phyloP scores from a whole-genome alignment of 768 basidiomycete species.

The Xanthoconium stramineum region DNA sequence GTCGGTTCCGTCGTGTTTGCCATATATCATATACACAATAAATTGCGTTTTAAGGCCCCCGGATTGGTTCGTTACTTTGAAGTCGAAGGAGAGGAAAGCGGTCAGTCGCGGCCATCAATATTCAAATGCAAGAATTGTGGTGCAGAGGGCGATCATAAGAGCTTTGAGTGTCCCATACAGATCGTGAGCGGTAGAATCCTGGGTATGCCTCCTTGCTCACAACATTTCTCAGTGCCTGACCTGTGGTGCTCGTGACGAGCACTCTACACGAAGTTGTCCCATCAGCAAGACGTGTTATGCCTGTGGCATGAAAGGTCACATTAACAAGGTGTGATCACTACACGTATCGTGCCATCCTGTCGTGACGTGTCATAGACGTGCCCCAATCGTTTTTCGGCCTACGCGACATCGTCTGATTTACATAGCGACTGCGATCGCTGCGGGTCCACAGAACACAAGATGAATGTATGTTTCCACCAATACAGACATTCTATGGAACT shows the following conservation, averaged over 20 bases:
- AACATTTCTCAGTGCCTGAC: conserved; percentile 58
- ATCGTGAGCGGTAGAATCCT: conserved; percentile 49
- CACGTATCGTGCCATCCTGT: background rate
- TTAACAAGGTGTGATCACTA: conserved; percentile 48
- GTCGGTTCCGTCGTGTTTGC: conserved; percentile 33
- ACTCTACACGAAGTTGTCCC: conserved; percentile 73
- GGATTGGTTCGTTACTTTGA: conserved; percentile 66
- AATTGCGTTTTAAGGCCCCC: conserved; percentile 37
- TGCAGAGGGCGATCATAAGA: conserved; percentile 66
- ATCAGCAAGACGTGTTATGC: conserved; percentile 77
- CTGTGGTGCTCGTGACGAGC: conserved; percentile 78
- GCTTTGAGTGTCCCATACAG: conserved; percentile 62
- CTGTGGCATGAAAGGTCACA: conserved; percentile 84
- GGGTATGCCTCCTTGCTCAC: background rate
- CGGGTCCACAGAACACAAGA: conserved; percentile 58
- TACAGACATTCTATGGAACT: background rate
- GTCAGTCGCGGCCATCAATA: conserved; percentile 39
- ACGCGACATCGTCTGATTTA: conserved; percentile 14
- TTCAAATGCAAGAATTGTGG: conserved; percentile 77
- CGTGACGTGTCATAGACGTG: conserved; percentile 48
- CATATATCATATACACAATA: background rate
- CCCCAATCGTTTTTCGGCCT: conserved; percentile 52
- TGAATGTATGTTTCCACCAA: conserved; percentile 46
- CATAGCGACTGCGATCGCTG: conserved; percentile 66
- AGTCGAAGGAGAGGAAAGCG: conserved; percentile 37